Base-by-base conservation (phyloP, 768 basidiomycete species). In the Suillus hirtellus region DNA sequence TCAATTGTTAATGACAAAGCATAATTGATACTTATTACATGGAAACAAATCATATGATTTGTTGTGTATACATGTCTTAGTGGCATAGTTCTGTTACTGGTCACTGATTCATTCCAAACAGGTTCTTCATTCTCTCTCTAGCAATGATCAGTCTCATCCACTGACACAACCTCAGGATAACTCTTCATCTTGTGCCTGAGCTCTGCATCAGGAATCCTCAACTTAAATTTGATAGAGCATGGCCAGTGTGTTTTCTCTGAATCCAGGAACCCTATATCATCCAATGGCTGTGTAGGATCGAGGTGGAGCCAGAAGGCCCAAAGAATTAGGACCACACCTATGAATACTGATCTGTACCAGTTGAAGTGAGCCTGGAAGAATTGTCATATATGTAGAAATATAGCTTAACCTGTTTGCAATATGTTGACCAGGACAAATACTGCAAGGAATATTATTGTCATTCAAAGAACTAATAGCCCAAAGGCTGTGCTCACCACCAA, bases 241-340 rank as follows among this genome's bases (percentile, higher is more conserved):
- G 84, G 84, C 52, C 79, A 63, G 1, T 88, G 86, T 31, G 31
- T 52, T 52, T 52, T 52, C 50, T 52, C 50, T 17, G 50, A 52
- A 64, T 86, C 85, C 1, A 81, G 78, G 69, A 86, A 86, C 9
- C 84, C 83, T 6, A 79, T 82, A 67, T 86, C 82, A 5, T 82
- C 84, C 69, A 89, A 86, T 85, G 78, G 7, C 84, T 71, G n/a
- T 31, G 27, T 52, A 31, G 27, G 50, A 31, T 52, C 50, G 15
- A 52, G 50, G 9, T 17, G 31, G 50, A 52, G 50, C 27, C 4
- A 27, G 86, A 52, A 52, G 27, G 50, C 50, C 50, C 50, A 52
- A 34, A 52, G 50, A 31, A 52, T 52, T 2, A 52, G 76, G 0
- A 84, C 84, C 0, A 85, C 82, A 68, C 85, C 87, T 58, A 88